Conservation (phyloP, 2,329 filamentous ascomycete species). For the Fusarium protoensiforme region DNA sequence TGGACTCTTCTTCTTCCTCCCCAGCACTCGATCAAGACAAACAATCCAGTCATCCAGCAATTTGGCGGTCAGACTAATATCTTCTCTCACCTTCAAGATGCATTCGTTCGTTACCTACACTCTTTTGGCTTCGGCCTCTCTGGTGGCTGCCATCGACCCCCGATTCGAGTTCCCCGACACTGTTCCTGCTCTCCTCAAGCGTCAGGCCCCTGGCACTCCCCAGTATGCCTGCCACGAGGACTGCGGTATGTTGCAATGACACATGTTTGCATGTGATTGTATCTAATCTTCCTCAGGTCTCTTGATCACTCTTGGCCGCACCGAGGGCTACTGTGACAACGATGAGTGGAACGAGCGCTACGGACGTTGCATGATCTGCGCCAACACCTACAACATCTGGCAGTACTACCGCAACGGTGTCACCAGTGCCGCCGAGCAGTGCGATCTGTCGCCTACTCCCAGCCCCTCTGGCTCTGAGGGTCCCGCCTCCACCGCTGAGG, state of each 20-base stretch:
- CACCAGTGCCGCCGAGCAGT: constrained; percentile 45
- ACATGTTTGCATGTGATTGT: not conserved
- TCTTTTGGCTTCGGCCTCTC: constrained; percentile 35
- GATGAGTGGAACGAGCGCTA: constrained; percentile 53
- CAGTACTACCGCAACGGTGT: constrained; percentile 54
- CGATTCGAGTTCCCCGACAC: constrained; percentile 48
- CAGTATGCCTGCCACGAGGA: constrained; percentile 58
- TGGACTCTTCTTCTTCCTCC: not conserved
- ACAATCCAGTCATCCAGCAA: not conserved
- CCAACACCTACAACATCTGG: constrained; percentile 58
- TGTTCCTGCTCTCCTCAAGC: constrained; percentile 46
- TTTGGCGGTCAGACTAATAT: not conserved
- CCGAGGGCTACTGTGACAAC: constrained; percentile 51
- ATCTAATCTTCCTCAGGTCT: constrained; percentile 15
- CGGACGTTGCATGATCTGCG: constrained; percentile 55
- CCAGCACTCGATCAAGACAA: not conserved
- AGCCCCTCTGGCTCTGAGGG: constrained; percentile 24
- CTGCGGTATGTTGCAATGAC: constrained; percentile 53
- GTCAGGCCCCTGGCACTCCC: constrained; percentile 58
- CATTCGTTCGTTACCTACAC: constrained; percentile 25
- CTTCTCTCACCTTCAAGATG: constrained; percentile 22
- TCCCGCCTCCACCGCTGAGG: constrained; percentile 2
- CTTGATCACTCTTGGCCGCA: constrained; percentile 49
- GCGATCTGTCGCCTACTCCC: constrained; percentile 37
- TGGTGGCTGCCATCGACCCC: constrained; percentile 22